Base-by-base conservation (phyloP, 805 yeast species). In the Metschnikowia drakensbergensis region DNA sequence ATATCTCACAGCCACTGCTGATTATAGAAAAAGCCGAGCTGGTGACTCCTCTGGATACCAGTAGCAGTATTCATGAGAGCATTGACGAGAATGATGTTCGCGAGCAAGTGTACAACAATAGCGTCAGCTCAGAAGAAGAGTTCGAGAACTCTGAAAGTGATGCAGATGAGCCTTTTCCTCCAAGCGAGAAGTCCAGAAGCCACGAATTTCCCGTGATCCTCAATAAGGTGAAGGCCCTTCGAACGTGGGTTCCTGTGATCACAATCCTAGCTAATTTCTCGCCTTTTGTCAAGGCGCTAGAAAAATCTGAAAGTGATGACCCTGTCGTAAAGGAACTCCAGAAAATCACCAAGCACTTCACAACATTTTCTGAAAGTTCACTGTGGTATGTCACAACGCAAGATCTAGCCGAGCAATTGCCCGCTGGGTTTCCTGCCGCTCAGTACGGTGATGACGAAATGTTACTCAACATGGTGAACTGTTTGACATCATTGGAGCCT, bases 191-290 rank as follows among this genome's bases (percentile, higher is more conserved):
- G 41, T 37, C 47, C 1, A 52, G 46, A 3, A 37, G 42, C 35
- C 46, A 52, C n/a, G 37, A 46, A 32, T 47, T 48, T 27, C 60
- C 60, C 4, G 41, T 50, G 22, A 32, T 57, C 9, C 46, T 52
- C 27, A 31, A 48, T 33, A 47, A 29, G 13, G 31, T 23, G 17
- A 28, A 36, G 11, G 49, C 37, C 6, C 37, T 45, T 33, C 48
- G 46, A 40, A 69, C 71, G 51, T 59, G 75, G 54, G 72, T 74
- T 3, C 73, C 80, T 1, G 37, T 77, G 13, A 49, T 77, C 28
- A 65, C 65, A 58, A 63, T 73, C 5, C 53, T 77, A 5, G 65
- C 69, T n/a, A 65, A 68, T 40, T 59, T 72, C 6, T 65, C 73
- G 0, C 47, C 48, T 4, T 65, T 76, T 31, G 62, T 67, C 11